Percentiles rank a stretch among this genome's conserved stretches.
Conservation (phyloP, 257 asterid genomes). For the Fraxinus pennsylvanica region DNA sequence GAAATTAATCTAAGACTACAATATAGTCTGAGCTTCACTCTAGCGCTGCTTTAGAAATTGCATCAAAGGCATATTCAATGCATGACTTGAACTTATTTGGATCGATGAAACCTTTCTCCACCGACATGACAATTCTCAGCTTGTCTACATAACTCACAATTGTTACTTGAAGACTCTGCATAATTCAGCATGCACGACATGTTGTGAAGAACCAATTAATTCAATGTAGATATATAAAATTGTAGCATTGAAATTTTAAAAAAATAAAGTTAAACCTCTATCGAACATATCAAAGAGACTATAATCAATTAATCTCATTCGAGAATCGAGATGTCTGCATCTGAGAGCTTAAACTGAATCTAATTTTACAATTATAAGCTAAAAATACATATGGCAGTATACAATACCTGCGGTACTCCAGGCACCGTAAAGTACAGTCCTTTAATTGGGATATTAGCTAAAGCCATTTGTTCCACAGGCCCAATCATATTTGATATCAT, state of each 20-base stretch:
- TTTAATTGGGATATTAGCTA: slow-evolving; percentile 47
- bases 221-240: background rate
- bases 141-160: slow-evolving; percentile 28
- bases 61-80: too few relatives aligned
- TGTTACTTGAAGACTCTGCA: background rate
- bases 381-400: background rate
- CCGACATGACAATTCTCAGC: slow-evolving; percentile 26
- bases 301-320: too few relatives aligned
- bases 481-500: slow-evolving; percentile 58
- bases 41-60: slow-evolving; percentile 8
- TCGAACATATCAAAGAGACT: background rate
- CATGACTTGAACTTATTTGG: slow-evolving; percentile 17
- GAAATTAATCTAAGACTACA: too few relatives aligned
- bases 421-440: slow-evolving; percentile 53
- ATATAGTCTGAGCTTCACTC: background rate
- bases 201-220: background rate
- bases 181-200: background rate
- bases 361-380: background rate
- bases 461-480: slow-evolving; percentile 47
- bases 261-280: background rate
- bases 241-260: too few relatives aligned
- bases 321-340: background rate
- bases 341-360: background rate
- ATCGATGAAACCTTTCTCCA: slow-evolving; percentile 32
- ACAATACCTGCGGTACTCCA: slow-evolving; percentile 54